Conservation (phyloP, 2,329 filamentous ascomycete species). For the Zasmidium angulare region DNA sequence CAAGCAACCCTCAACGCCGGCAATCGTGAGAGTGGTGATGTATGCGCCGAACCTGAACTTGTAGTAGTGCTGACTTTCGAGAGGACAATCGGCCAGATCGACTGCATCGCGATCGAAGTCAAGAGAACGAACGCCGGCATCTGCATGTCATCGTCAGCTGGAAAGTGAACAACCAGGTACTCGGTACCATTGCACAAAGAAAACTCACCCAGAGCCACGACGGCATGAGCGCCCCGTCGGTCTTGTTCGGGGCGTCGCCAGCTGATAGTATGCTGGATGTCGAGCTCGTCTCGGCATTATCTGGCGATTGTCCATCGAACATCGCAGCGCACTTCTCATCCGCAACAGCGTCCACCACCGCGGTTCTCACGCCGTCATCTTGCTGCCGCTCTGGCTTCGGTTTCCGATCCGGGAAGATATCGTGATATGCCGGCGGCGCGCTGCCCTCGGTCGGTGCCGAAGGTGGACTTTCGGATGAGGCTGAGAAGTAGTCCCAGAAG, state of each 20-base stretch:
- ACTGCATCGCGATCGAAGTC: background rate
- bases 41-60: background rate
- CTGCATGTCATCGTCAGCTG: background rate
- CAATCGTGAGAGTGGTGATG: background rate
- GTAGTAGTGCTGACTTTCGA: too few species aligned
- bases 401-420: constrained; percentile 1
- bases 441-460: background rate
- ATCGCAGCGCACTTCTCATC: constrained; percentile 7
- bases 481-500: constrained; percentile 1
- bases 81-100: background rate
- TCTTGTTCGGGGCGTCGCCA: constrained; percentile 10
- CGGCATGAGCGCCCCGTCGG: constrained; percentile 6
- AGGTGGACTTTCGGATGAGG: background rate
- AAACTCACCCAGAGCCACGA: constrained; percentile 14
- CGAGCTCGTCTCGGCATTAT: background rate
- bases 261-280: constrained; percentile 1
- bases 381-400: background rate
- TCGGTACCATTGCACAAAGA: background rate
- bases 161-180: background rate
- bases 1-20: background rate
- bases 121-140: background rate
- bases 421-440: constrained; percentile 5
- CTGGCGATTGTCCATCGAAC: constrained; percentile 1
- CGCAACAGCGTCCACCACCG: constrained; percentile 5
- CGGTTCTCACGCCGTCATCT: background rate